Conservation (phyloP, 1,284 basidiomycete genomes). For the Mycosarcoma maydis region DNA sequence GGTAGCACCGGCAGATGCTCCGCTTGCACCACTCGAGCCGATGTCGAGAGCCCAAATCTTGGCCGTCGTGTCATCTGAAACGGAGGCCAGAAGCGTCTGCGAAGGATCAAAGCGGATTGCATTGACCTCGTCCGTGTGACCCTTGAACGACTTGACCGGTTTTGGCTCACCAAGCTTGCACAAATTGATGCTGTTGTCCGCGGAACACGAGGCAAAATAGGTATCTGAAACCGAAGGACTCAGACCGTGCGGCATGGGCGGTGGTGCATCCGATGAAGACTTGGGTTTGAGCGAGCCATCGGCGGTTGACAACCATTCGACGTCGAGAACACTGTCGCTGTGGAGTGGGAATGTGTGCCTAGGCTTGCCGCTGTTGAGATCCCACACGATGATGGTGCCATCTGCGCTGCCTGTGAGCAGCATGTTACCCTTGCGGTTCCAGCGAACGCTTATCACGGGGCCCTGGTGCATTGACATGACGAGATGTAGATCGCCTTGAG, state of each 20-base stretch:
- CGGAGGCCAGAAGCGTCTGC: conserved; percentile 62
- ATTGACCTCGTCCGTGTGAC: conserved; percentile 66
- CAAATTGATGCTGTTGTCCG: conserved; percentile 64
- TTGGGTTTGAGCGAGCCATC: conserved; percentile 41
- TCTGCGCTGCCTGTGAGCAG: conserved; percentile 64
- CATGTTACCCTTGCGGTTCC: conserved; percentile 65
- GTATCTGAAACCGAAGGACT: conserved; percentile 51
- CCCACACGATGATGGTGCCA: conserved; percentile 66
- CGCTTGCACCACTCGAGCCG: conserved; percentile 14
- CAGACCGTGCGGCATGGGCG: conserved; percentile 50
- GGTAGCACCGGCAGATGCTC: conserved; percentile 9
- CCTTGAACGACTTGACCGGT: conserved; percentile 59
- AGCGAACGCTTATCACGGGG: conserved; percentile 64
- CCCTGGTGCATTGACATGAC: conserved; percentile 68
- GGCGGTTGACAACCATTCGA: conserved; percentile 63
- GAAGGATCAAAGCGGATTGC: conserved; percentile 65
- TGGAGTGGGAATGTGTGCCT: conserved; percentile 63
- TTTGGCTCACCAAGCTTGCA: conserved; percentile 63
- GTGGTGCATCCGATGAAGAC: conserved; percentile 29
- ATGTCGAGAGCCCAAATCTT: conserved; percentile 62
- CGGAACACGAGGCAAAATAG: conserved; percentile 64
- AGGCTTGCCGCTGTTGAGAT: conserved; percentile 64
- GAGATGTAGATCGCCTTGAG: conserved; percentile 65
- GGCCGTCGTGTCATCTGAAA: conserved; percentile 62
- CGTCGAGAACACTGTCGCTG: conserved; percentile 63